Base-by-base conservation (phyloP, 345 rosid genomes). In the Erysimum cheiranthoides region DNA sequence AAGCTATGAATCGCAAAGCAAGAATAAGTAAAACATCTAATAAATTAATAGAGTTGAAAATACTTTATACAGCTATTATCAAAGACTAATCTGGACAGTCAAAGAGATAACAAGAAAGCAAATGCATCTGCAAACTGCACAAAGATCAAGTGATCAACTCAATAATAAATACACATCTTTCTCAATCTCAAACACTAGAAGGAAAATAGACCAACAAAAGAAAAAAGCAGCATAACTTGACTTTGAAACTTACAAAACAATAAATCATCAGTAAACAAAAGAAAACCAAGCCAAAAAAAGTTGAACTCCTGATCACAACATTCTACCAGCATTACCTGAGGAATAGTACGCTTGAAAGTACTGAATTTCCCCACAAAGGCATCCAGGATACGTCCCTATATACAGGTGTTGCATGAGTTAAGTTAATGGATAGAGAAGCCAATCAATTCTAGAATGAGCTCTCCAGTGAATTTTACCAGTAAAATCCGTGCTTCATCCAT, bases 331-430 rank as follows among this genome's bases (percentile, higher is more conserved):
- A 75, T 78, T 88, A 96, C 99, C 98, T 93, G 99, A 8, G 99
- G 99, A 82, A 96, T 88, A 12, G 96, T 96, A 25, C 89, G 96
- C 90, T 96, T 96, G 84, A 96, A 93, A 79, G 97, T 86, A 76
- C 96, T 91, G 83, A 96, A 96, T 70, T 93, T 96, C 25, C 99
- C 99, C 79, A 96, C 96, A 87, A 96, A 96, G 66, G 98, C 97
- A 87, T 96, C 99, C 86, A 96, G 79, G 71, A 96, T 93, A 49
- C 91, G 94, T 47, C 99, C 98, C 99, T 95, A 73, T 43, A 76
- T 42, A 52, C 73, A 83, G 71, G 56, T 31, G 58, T 45, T 73
- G 31, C 53, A 69, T 51, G 81, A 17, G 72, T 52, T 50, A n/a
- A 35, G 40, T 60, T 57, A 66, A 57, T 71, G 40, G 34, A 36